Conservation (phyloP, 305 asterid species). For the Caryopteris hybrid region DNA sequence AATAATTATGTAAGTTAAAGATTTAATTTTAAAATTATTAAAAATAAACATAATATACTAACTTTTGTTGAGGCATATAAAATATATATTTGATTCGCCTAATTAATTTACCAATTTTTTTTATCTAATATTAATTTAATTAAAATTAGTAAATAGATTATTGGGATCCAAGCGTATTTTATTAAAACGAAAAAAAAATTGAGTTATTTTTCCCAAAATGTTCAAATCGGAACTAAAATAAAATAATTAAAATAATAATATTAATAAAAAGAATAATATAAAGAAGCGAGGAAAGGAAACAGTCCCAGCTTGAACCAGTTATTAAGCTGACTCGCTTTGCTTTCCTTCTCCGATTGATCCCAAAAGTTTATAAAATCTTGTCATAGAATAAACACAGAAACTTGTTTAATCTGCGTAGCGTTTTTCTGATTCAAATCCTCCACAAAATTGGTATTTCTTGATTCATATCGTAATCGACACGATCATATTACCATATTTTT, state of each 20-base stretch:
- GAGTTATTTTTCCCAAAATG: too few species aligned
- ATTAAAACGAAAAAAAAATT: too few species aligned
- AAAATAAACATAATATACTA: too few species aligned
- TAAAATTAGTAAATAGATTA: too few species aligned
- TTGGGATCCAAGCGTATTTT: too few species aligned
- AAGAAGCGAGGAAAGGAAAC: not conserved
- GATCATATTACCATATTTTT: not conserved
- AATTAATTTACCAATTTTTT: too few species aligned
- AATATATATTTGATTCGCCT: too few species aligned
- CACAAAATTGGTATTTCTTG: not conserved
- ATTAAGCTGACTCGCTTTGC: slow-evolving; percentile 25
- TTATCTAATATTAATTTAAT: too few species aligned
- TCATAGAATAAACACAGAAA: not conserved
- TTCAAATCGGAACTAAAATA: too few species aligned
- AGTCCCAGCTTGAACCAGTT: slow-evolving; percentile 28
- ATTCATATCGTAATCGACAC: not conserved
- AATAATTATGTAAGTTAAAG: too few species aligned
- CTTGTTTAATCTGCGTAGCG: not conserved
- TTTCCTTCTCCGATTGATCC: slow-evolving; percentile 14
- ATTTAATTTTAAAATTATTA: too few species aligned
- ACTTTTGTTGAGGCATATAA: too few species aligned
- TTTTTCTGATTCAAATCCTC: not conserved
- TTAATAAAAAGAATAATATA: not conserved
- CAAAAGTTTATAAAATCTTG: not conserved
- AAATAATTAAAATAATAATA: not conserved